These are phyloP conservation scores for Fusarium albidum DNA, from an alignment of 2,329 filamentous ascomycete species.

Conservation along the genomic window DNA sequence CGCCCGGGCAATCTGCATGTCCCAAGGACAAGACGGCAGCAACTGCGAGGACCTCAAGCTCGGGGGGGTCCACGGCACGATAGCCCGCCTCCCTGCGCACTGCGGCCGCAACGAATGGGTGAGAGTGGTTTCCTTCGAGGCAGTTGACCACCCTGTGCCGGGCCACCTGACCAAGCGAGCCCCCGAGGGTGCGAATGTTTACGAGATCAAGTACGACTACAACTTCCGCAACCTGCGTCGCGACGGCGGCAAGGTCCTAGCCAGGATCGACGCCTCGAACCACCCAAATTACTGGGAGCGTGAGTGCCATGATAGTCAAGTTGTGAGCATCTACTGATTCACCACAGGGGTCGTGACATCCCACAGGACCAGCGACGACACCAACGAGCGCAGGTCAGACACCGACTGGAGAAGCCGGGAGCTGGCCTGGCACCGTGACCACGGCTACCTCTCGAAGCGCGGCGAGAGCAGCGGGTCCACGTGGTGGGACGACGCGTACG, in stretches of 20 bases:
- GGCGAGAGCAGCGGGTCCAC: background rate
- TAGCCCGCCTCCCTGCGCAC: background rate
- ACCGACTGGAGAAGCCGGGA: background rate
- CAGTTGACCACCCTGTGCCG: background rate
- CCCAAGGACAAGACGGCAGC: background rate
- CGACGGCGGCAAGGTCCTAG: background rate
- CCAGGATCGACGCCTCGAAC: background rate
- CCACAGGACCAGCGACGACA: background rate
- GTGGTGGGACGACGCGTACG: background rate
- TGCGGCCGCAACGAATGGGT: conserved; percentile 2
- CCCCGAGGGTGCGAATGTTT: background rate
- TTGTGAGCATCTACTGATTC: background rate
- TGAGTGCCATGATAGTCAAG: background rate
- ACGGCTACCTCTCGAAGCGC: background rate
- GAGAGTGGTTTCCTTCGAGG: background rate
- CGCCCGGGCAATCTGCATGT: background rate
- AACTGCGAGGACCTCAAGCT: background rate
- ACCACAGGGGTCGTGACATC: background rate
- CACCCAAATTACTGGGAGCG: background rate
- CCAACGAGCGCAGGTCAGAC: background rate
- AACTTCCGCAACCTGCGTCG: background rate
- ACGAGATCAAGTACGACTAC: background rate
- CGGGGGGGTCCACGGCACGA: background rate
- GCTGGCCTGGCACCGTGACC: background rate
- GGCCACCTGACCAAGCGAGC: background rate